Base-by-base conservation (phyloP, 129 eudicot species). In the Chrysanthemum seticuspe region DNA sequence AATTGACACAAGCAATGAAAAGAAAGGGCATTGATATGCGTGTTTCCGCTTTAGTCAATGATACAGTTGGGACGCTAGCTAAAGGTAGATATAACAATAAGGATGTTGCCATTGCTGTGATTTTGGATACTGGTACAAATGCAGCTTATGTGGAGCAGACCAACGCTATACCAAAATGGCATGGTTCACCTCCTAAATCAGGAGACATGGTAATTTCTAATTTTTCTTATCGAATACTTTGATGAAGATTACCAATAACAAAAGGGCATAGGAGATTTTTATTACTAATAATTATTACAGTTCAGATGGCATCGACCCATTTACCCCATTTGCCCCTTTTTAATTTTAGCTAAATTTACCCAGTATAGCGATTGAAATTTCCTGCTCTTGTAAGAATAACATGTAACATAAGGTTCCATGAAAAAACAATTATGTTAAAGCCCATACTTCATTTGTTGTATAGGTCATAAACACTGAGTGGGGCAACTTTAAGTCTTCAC, bases 391-490 rank as follows among this genome's bases (percentile, higher is more conserved):
- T n/a, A n/a, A n/a, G n/a, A n/a, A n/a, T n/a, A n/a, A n/a, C n/a
- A n/a, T n/a, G n/a, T n/a, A n/a, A n/a, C n/a, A n/a, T n/a, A n/a
- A n/a, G n/a, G n/a, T n/a, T n/a, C 58, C n/a, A 5, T 14, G n/a
- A 14, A 53, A 53, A 7, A 31, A 64, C 10, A 57, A 52, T 40
- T 6, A 6, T 40, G 45, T 40, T 40, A 7, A 40, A 40, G 47
- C 47, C 47, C 47, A 3, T 70, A 50, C n/a, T 29, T 65, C 4
- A 18, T 67, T 36, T n/a, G n/a, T 23, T 54, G 18, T 77, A 19
- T 68, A 94, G 99, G 99, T 87, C 58, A 88, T 94, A 74, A 94
- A 94, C 67, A 94, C 86, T 91, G 97, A 94, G 78, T 90, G 99
- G 99, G 99, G 99, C 31, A 94, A 94, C 89, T 94, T 94, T 58